A percentile compares a stretch with the other conserved stretches of the same genome.
Evolutionary conservation across 139 green algal species (phyloP).

Genomic region (Chlamydomonas urium): DNA sequence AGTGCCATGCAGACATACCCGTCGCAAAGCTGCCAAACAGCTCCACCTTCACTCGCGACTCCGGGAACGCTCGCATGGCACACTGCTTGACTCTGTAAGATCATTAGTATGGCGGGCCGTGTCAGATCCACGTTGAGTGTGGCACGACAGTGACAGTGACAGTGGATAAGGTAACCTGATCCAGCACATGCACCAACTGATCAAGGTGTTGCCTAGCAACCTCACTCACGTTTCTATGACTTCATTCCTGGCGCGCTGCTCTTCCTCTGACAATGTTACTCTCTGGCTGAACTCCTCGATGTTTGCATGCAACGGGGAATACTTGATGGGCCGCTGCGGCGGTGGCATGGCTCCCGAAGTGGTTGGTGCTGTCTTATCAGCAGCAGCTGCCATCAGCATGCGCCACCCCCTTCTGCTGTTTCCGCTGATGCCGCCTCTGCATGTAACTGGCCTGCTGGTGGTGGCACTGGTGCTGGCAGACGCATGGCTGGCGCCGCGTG

Average conservation of each 20-base stretch:
- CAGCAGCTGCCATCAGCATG: too few species aligned
- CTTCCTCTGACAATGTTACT: conserved; percentile 30
- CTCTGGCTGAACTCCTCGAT: conserved; percentile 35
- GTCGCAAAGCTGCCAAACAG: conserved; percentile 58
- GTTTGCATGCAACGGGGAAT: conserved; percentile 44
- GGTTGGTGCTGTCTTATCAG: too few species aligned
- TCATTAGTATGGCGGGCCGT: not conserved
- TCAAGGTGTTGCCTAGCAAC: not conserved
- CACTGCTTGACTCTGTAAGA: not conserved
- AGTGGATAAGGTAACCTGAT: too few species aligned
- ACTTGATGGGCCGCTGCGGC: too few species aligned
- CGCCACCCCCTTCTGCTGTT: too few species aligned
- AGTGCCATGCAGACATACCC: conserved; percentile 47
- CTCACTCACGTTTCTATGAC: conserved; percentile 31
- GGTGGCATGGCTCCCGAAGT: too few species aligned
- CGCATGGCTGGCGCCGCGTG: too few species aligned
- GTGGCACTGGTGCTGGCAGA: too few species aligned
- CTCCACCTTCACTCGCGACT: conserved; percentile 16
- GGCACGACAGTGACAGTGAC: not conserved
- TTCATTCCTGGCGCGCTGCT: conserved; percentile 22
- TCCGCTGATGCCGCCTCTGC: too few species aligned
- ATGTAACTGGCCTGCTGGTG: too few species aligned
- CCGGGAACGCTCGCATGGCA: conserved; percentile 6
- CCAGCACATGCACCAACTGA: too few species aligned
- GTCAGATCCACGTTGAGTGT: not conserved